A percentile compares a stretch with the other conserved stretches of the same genome.
Conservation (phyloP, 139 green algal genomes). For the Zygnema circumcarinatum region DNA sequence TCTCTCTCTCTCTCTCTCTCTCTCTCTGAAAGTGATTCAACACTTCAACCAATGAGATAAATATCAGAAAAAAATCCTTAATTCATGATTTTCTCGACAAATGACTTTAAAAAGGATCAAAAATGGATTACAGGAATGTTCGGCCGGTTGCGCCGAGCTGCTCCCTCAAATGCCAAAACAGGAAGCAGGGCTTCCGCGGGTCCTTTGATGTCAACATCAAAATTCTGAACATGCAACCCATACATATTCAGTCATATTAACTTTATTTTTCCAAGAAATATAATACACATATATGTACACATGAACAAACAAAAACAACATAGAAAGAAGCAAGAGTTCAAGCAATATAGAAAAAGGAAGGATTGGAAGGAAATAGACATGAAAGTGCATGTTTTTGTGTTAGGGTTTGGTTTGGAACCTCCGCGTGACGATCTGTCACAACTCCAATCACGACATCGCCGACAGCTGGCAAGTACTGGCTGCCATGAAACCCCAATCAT, state of each 20-base stretch:
- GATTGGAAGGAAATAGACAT: background rate
- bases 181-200: conserved; percentile 24
- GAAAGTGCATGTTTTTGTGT: background rate
- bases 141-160: conserved; percentile 46
- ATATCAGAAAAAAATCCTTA: no score
- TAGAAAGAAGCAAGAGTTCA: background rate
- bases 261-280: background rate
- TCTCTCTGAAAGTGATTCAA: no score
- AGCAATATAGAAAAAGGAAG: background rate
- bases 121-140: conserved; percentile 37
- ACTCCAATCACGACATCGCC: conserved; percentile 39
- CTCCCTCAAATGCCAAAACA: conserved; percentile 52
- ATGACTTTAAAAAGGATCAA: no score
- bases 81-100: no score
- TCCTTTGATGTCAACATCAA: conserved; percentile 50
- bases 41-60: no score
- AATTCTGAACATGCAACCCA: conserved; percentile 27
- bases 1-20: no score
- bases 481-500: conserved; percentile 28
- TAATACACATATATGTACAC: background rate
- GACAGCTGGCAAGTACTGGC: conserved; percentile 42
- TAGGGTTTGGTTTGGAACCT: conserved; percentile 10
- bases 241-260: conserved; percentile 1
- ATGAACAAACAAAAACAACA: background rate
- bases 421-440: conserved; percentile 28